Base-by-base conservation (phyloP, 495 filamentous ascomycete species). In the Trichoderma erinaceum region DNA sequence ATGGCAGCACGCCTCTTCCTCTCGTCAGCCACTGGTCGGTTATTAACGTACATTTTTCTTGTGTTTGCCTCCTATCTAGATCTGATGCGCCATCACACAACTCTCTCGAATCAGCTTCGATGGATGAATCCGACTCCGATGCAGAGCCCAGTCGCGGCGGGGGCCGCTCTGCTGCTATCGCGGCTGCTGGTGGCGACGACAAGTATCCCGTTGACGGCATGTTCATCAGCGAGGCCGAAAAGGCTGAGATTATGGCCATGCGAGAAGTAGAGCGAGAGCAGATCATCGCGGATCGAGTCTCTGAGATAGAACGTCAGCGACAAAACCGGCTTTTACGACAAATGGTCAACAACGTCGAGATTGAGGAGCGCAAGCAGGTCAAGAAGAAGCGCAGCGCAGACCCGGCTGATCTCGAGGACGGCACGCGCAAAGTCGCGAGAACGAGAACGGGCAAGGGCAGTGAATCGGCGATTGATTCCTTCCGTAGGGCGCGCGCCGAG, bases 191-290 rank as follows among this genome's bases (percentile, higher is more conserved):
- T 66, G 82, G 85, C 13, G 83, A 88, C 66, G 88, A 85, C 27
- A 87, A 91, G 41, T 98, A 92, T 73, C 92, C 95, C 0, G 83
- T 97, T 69, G 96, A 98, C 56, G 92, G 92, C 64, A 88, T 93
- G 38, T 98, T 92, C 79, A 84, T 86, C 69, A 90, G 89, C 65
- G 83, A 86, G 18, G 83, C 87, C 43, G 95, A 99, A 74, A 96
- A 91, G 75, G 83, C 83, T 23, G 83, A 89, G 35, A 94, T 99
- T 66, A 88, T 93, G 83, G 87, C 85, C 38, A 89, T 97, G 86
- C 88, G 93, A 3, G 92, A 97, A 74, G 87, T 97, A 32, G 86
- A 93, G 72, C 90, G 95, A 61, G 95, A 99, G 77, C 85, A 91
- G 73, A 84, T 97, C 64, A 85, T 99, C 10, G 93, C 93, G 27